Percentiles rank a stretch among this genome's conserved stretches.
phyloP scores from a whole-genome alignment of 768 basidiomycete genomes.

The Crucibulum laeve region DNA sequence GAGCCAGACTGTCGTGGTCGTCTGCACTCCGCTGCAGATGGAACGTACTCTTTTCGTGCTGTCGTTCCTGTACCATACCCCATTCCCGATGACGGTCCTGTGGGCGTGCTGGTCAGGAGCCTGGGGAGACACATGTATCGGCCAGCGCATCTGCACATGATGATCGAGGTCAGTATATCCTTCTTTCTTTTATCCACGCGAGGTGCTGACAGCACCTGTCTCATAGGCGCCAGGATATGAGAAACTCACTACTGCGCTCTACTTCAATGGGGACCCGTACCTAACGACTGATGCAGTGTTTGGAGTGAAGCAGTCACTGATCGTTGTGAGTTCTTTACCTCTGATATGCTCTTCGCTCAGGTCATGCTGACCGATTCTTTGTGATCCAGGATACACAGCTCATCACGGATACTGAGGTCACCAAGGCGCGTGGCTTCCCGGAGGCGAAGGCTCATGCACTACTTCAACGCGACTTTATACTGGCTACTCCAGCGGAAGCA shows the following conservation, averaged over 20 bases:
- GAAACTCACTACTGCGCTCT: conserved; percentile 70
- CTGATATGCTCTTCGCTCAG: background rate
- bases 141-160: conserved; percentile 77
- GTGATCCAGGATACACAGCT: conserved; percentile 42
- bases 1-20: conserved; percentile 74
- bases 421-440: conserved; percentile 50
- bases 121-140: conserved; percentile 71
- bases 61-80: conserved; percentile 68
- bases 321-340: conserved; percentile 57
- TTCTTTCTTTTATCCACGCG: background rate
- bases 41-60: conserved; percentile 66
- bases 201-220: background rate
- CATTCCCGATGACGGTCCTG: conserved; percentile 78
- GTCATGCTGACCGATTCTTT: background rate
- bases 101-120: conserved; percentile 51
- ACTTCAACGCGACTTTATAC: conserved; percentile 35
- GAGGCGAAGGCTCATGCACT: conserved; percentile 32
- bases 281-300: conserved; percentile 73
- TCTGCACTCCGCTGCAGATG: conserved; percentile 53
- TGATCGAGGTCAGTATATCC: conserved; percentile 45
- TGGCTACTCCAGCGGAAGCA: conserved; percentile 36
- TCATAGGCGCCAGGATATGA: conserved; percentile 65
- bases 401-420: conserved; percentile 48
- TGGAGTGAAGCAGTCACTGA: conserved; percentile 75
- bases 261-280: conserved; percentile 66